Evolutionary conservation across 345 rosid genomes (phyloP), one percentile per base, ranked within the genome.

Genomic region (Arabidopsis suecica): DNA sequence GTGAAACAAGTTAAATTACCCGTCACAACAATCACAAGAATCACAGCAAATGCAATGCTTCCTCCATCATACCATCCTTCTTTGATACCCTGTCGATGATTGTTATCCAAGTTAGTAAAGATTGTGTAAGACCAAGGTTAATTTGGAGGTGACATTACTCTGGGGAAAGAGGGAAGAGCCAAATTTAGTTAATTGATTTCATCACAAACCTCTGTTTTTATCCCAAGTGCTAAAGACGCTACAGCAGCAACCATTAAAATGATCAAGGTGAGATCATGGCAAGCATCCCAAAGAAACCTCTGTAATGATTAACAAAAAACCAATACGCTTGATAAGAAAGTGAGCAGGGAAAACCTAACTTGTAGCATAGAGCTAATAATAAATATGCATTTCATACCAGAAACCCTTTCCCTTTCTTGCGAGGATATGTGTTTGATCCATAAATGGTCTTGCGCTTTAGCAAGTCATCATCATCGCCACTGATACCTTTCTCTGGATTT

Each of bases 51-150:
- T 61, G 91, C 88, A 77, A 96, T 96, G 88, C 99, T 96, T 40
- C 89, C 99, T 37, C 99, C 99, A 83, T 96, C 99, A 79, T 91
- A 96, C 99, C 99, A 96, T 49, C 99, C 99, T 84, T 84, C 87
- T 80, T 89, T 75, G 51, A 84, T 80, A 71, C 99, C 99, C 99
- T 95, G 69, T 49, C 14, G 1, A 66, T 41, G n/a, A 30, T 71
- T 9, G 33, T 63, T 2, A 57, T 16, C 42, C 44, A 69, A 55
- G 55, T 42, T 42, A 32, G 32, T 3, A 42, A 47, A 30, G 54
- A 40, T 40, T 22, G 16, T 38, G 22, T 3, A 23, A 76, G 57
- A 32, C 33, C 25, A 37, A 7, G 3, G 32, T 38, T 48, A 64
- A 61, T 44, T 16, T 28, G 5, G 44, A 30, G 53, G 10, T 12